Percentiles rank a stretch among this genome's conserved stretches.
Conservation (phyloP, 345 rosid genomes). For the Populus tremula region DNA sequence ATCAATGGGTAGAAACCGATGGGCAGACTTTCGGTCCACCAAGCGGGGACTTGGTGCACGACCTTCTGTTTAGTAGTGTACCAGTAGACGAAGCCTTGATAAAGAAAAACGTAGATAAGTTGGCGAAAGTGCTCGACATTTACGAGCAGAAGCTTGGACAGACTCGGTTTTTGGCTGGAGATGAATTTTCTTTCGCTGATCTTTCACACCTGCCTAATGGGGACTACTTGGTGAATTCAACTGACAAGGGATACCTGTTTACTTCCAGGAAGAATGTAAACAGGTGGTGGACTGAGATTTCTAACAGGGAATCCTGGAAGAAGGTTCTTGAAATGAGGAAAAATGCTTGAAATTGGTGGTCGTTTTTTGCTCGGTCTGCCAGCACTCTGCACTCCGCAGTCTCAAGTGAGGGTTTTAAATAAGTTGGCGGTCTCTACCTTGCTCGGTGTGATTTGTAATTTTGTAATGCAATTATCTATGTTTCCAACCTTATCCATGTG, state of each 20-base stretch:
- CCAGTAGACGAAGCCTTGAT: slow-evolving; percentile 46
- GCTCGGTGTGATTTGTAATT: no score
- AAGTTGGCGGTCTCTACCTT: no score
- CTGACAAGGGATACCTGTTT: slow-evolving; percentile 41
- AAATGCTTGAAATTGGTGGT: background rate
- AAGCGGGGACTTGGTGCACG: slow-evolving; percentile 48
- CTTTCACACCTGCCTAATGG: slow-evolving; percentile 62
- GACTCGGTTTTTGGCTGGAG: slow-evolving; percentile 60
- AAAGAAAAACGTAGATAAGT: slow-evolving; percentile 46
- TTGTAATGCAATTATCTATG: no score
- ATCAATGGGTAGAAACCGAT: slow-evolving; percentile 77
- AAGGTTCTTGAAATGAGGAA: slow-evolving; percentile 54
- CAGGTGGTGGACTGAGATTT: slow-evolving; percentile 73
- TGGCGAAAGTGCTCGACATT: slow-evolving; percentile 54
- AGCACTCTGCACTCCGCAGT: background rate
- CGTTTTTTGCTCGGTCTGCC: no score
- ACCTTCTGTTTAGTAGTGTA: slow-evolving; percentile 54
- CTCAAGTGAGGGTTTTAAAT: no score
- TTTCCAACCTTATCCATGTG: no score
- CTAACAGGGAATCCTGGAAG: slow-evolving; percentile 66
- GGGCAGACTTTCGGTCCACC: slow-evolving; percentile 60
- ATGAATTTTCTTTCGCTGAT: slow-evolving; percentile 70
- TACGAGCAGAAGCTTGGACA: slow-evolving; percentile 52
- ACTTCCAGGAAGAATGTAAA: slow-evolving; percentile 54
- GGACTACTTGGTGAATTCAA: slow-evolving; percentile 37